Evolutionary conservation across 2,329 filamentous ascomycete genomes (phyloP), one percentile per base, ranked within the genome.

Genomic region (Trichoderma lentiforme): DNA sequence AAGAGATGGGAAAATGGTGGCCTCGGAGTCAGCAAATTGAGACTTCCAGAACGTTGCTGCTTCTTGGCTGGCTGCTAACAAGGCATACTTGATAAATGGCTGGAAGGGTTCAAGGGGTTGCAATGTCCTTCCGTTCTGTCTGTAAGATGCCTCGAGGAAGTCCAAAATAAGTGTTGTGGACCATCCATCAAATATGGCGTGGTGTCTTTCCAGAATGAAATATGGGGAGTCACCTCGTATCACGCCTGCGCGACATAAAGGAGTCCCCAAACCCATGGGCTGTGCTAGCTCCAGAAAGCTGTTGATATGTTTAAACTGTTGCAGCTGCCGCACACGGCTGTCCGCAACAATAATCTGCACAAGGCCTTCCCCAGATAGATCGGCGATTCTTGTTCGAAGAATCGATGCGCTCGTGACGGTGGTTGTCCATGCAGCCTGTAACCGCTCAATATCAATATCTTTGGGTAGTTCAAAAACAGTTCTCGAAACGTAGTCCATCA

Each of bases 101-200:
- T 58, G 69, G n/a, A 71, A 66, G 15, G 62, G 39, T 6, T 14
- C 21, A 53, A 36, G 69, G 5, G 11, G n/a, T 24, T 18, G 39
- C n/a, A 39, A 39, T 28, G 14, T 12, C 24, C 11, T 18, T 34
- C 12, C 15, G 3, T n/a, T 53, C 30, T 51, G 60, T 12, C 18
- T 28, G 32, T 71, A 71, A 8, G 47, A 21, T 26, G 63, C 63
- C 43, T 62, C 61, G 6, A 71, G 34, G n/a, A 26, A 30, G 11
- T 47, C 30, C 6, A 71, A 18, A 7, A 71, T 26, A 26, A 71
- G 36, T 14, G 43, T 12, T 26, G 34, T 24, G 5, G 28, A 71
- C 57, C 60, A 65, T 36, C 69, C 69, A 36, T 71, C 69, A 30
- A 57, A 71, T 18, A 71, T 58, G 12, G 69, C 69, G 21, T 71